Conservation (phyloP, 2,329 filamentous ascomycete genomes). For the Myotisia sp. region DNA sequence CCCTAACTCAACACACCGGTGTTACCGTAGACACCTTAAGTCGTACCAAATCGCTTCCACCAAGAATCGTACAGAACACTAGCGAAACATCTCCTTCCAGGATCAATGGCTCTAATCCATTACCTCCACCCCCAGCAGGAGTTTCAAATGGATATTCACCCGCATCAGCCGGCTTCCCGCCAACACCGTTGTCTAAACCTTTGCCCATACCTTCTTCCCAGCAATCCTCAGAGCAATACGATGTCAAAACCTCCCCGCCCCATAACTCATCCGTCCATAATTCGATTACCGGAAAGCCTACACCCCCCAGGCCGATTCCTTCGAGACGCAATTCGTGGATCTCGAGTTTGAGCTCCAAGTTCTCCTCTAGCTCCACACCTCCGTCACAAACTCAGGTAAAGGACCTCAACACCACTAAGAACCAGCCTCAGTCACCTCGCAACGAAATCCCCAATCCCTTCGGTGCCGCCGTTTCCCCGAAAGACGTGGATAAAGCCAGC, state of each 20-base stretch:
- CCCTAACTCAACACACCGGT: slow-evolving; percentile 5
- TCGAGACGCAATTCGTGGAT: slow-evolving; percentile 68
- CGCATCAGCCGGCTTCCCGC: background rate
- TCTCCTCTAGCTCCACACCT: slow-evolving; percentile 47
- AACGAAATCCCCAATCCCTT: slow-evolving; percentile 30
- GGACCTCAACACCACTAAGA: no score
- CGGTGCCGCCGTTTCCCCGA: slow-evolving; percentile 28
- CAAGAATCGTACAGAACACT: no score
- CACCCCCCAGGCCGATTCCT: slow-evolving; percentile 2
- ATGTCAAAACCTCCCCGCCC: no score
- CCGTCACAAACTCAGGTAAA: slow-evolving; percentile 24
- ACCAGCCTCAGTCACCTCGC: slow-evolving; percentile 18
- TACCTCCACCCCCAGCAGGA: no score
- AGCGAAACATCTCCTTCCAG: no score
- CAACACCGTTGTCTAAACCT: slow-evolving; percentile 1
- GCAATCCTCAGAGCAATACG: background rate
- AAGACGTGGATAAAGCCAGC: slow-evolving; percentile 30
- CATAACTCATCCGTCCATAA: slow-evolving; percentile 1
- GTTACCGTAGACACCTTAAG: slow-evolving; percentile 20
- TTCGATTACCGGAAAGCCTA: slow-evolving; percentile 1
- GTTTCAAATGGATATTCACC: background rate
- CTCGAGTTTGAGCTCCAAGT: slow-evolving; percentile 81
- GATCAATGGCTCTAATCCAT: no score
- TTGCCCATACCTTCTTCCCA: background rate
- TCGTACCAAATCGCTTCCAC: slow-evolving; percentile 24